Percentiles rank a stretch among this genome's conserved stretches.
Evolutionary conservation across 148 eudicot genomes (phyloP).

Genomic region (Suaeda aralocaspica): DNA sequence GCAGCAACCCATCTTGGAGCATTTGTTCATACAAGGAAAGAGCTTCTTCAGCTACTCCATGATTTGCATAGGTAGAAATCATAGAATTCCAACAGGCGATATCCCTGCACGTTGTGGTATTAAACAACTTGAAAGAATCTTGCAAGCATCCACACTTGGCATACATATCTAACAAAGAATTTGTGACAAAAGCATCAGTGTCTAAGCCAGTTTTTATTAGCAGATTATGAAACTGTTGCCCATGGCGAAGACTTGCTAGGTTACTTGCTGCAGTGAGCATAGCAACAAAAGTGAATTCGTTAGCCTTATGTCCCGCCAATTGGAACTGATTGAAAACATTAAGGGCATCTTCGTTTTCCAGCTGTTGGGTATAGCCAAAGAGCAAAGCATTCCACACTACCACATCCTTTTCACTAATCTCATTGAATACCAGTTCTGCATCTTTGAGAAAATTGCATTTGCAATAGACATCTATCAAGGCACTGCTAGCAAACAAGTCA

Average conservation of each 20-base stretch:
- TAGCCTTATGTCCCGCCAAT: conserved; percentile 32
- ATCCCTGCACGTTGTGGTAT: conserved; percentile 35
- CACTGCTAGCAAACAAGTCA: conserved; percentile 51
- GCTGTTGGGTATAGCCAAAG: conserved; percentile 48
- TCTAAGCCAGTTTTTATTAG: conserved; percentile 46
- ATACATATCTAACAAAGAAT: conserved; percentile 66
- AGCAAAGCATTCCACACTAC: conserved; percentile 77
- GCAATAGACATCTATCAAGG: conserved; percentile 66
- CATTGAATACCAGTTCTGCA: conserved; percentile 56
- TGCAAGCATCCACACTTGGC: conserved; percentile 63
- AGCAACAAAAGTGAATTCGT: conserved; percentile 53
- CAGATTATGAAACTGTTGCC: conserved; percentile 59
- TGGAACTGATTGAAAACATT: conserved; percentile 49
- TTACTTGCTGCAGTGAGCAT: conserved; percentile 51
- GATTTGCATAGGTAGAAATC: conserved; percentile 58
- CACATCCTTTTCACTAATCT: conserved; percentile 49
- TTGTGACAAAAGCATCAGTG: conserved; percentile 42
- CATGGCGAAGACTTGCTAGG: conserved; percentile 48
- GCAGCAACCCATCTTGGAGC: conserved; percentile 46
- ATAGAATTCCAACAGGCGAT: conserved; percentile 71
- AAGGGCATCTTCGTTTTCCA: conserved; percentile 55
- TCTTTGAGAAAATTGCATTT: conserved; percentile 47
- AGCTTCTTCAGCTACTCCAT: conserved; percentile 65
- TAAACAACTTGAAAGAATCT: conserved; percentile 49
- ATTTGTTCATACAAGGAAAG: conserved; percentile 43